Evolutionary conservation across 2,329 filamentous ascomycete species (phyloP), one percentile per base, ranked within the genome.

Genomic region (Penicillium sp.): DNA sequence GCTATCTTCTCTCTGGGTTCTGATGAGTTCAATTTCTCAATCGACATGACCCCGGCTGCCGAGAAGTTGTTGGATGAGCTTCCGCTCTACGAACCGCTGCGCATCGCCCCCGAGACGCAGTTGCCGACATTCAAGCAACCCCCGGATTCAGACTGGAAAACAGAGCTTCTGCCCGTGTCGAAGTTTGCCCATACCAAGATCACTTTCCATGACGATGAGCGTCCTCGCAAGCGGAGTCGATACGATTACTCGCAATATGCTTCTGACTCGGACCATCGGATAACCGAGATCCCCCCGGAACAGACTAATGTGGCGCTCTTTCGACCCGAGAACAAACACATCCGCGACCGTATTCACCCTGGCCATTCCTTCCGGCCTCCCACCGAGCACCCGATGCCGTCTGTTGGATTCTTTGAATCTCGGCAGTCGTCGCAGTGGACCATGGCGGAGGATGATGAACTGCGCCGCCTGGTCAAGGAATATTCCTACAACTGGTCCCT

Each of bases 401-500:
- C 85, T 1, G 86, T 91, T 57, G 82, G 79, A 42, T 98, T 97
- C 70, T 97, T 95, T 61, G 91, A 98, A 67, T 85, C 81, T 51
- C 80, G 93, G 31, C 82, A 78, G 43, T 84, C 89, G 1, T 97
- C 93, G 3, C 89, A 96, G 62, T 98, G 93, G 93, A 88, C 89
- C 0, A 79, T 82, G 63, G 77, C 85, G 2, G 93, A 98, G 65
- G 93, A 98, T 57, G 90, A 97, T 58, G 89, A 95, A 67, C 75
- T 98, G 6, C 84, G 87, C 44, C 79, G 77, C 37, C 76, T 95
- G 32, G 93, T 96, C 14, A 86, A 89, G 58, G 89, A 97, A 53
- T 95, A 93, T 62, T 89, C 89, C 0, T 97, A 96, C 73, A 98
- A 98, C 60, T 98, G 93, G 93, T 94, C 89, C 3, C 76, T 98